Base-by-base conservation (phyloP, 768 basidiomycete genomes). In the Rhizopogon rudus region DNA sequence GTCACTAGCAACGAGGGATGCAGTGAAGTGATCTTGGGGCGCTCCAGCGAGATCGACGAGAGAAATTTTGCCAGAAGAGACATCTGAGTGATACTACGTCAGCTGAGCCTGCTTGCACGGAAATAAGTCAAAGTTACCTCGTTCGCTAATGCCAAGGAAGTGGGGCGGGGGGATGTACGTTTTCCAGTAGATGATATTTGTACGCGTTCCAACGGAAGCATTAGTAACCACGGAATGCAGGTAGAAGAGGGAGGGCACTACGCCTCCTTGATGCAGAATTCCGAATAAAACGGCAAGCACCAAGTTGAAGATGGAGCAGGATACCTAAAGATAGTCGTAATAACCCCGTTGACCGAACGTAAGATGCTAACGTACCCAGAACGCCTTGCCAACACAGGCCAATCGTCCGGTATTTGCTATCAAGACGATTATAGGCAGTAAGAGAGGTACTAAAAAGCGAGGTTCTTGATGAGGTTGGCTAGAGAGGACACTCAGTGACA, bases 91-190 rank as follows among this genome's bases (percentile, higher is more conserved):
- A 25, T 37, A 28, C 5, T 61, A 41, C 58, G 59, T 20, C 35
- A 28, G 12, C 16, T 12, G 20, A 8, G 40, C n/a, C 17, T 3
- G 22, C 17, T 22, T 22, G 10, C 6, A 44, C 10, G 44, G 14
- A 14, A 7, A 6, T 6, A 37, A 37, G 44, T 5, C 5, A 5
- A 10, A 25, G 59, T 2, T 52, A 71, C 73, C 68, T 52, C 35
- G 42, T 51, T 52, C 57, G 6, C 54, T 56, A 8, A 71, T 50
- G 6, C 60, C 72, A 20, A 75, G 68, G 16, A 75, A 51, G 56
- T 74, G 71, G 40, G 67, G 58, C 1, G 74, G 74, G 5, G 74
- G 73, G 57, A 73, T 71, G 53, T 74, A 75, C 3, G 71, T 75
- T 58, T 73, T 75, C 74, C 74, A 75, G 42, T 72, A 75, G 17